Conservation (phyloP, 495 filamentous ascomycete genomes). For the Friedmanniomyces simplex region DNA sequence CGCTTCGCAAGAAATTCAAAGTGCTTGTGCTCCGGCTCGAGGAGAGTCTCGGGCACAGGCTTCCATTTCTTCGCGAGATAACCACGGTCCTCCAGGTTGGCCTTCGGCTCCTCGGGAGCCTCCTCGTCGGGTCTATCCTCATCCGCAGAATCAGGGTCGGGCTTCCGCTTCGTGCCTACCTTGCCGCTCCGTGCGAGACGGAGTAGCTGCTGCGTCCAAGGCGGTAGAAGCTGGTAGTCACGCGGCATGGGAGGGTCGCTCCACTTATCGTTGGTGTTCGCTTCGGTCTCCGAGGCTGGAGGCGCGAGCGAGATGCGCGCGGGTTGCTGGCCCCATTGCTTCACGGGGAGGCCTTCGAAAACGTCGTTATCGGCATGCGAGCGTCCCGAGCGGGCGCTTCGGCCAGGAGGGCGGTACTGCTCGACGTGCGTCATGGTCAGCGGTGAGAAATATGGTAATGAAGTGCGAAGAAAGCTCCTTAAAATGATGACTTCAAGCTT, state of each 20-base stretch:
- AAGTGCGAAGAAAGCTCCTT: too few relatives aligned
- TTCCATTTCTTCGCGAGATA: constrained; percentile 72
- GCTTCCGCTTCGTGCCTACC: constrained; percentile 32
- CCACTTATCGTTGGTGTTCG: constrained; percentile 27
- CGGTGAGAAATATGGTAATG: not conserved
- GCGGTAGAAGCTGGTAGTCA: constrained; percentile 69
- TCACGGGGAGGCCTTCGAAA: constrained; percentile 86
- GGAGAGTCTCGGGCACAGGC: constrained; percentile 62
- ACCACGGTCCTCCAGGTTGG: constrained; percentile 43
- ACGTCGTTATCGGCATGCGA: constrained; percentile 83
- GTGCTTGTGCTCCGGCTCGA: constrained; percentile 49
- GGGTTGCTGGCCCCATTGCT: constrained; percentile 61
- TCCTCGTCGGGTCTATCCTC: constrained; percentile 38
- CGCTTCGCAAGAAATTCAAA: constrained; percentile 76
- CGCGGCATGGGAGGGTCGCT: constrained; percentile 67
- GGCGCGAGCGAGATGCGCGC: constrained; percentile 47
- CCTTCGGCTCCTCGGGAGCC: constrained; percentile 35
- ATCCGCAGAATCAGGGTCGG: constrained; percentile 31
- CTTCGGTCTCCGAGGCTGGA: constrained; percentile 38
- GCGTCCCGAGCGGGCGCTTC: constrained; percentile 53
- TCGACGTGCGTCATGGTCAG: not conserved
- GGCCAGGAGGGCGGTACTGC: constrained; percentile 53
- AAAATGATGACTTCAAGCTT: not conserved
- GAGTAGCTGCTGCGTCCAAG: constrained; percentile 66
- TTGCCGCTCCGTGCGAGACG: constrained; percentile 57